Base-by-base conservation (phyloP, 2,329 filamentous ascomycete species). In the Stemphylium lycopersici region DNA sequence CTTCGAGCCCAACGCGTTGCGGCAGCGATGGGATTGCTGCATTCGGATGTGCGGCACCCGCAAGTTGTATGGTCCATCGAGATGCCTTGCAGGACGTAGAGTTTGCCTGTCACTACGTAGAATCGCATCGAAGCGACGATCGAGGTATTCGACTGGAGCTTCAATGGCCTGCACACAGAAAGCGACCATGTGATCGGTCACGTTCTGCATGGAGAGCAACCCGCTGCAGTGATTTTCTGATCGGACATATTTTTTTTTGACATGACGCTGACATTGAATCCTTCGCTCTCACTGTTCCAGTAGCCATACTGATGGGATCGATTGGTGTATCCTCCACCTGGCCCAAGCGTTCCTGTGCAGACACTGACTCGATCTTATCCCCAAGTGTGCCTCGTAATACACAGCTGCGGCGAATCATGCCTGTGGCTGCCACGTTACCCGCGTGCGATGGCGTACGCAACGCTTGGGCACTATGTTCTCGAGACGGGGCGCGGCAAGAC, bases 221-320 rank as follows among this genome's bases (percentile, higher is more conserved):
- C 39, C 11, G 39, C 22, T 26, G 39, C 24, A 12, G 5, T 2
- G 6, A 24, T 18, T 4, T 37, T 31, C 6, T 26, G 4, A 37
- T 38, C 16, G 16, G 26, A 8, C 39, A 32, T 32, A 6, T 31
- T 26, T 8, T 12, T 24, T 31, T 26, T 8, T 12, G 4, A 24
- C 22, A 42, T 52, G 16, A 52, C 22, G 43, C 37, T 31, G 24
- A 42, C 43, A 34, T 42, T 8, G 22, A 22, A 41, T 40, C 37
- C 31, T 34, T 42, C 22, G 44, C 43, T 37, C 13, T 20, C 15
- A 34, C 38, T 29, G 37, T 38, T 18, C 16, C 44, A 13, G 20
- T 31, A 42, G 43, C 37, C 50, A 32, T 16, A 11, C n/a, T 38
- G 46, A n/a, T 48, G 46, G 37, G 18, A 12, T 31, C 20, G 15